phyloP scores from a whole-genome alignment of 1,284 basidiomycete species.

The Agaricales sp. region DNA sequence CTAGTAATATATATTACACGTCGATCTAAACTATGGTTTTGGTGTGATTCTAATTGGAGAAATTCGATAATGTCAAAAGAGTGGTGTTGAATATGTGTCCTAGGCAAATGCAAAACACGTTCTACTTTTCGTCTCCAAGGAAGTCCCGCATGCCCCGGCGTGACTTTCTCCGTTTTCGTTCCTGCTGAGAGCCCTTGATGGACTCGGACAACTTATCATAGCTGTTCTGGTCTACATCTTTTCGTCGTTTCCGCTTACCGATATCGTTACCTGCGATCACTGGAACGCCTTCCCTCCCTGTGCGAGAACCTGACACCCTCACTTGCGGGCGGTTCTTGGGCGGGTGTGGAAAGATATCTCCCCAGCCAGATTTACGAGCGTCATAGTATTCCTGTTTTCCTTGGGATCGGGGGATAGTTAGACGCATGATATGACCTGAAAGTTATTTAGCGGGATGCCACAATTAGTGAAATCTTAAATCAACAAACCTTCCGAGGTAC shows the following conservation, averaged over 20 bases:
- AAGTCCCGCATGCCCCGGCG: neutral
- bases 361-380: constrained; percentile 88
- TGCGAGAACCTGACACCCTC: constrained; percentile 35
- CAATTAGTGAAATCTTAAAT: constrained; percentile 2
- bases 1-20: constrained; percentile 15
- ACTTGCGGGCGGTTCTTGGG: constrained; percentile 66
- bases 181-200: constrained; percentile 4
- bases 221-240: constrained; percentile 19
- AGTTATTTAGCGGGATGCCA: constrained; percentile 8
- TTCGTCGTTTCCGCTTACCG: constrained; percentile 34
- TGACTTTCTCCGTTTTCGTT: constrained; percentile 1
- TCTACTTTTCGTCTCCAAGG: too few species aligned
- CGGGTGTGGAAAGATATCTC: constrained; percentile 88
- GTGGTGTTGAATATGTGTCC: too few species aligned
- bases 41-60: too few species aligned
- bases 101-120: too few species aligned
- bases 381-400: constrained; percentile 95
- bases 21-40: neutral
- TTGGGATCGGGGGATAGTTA: constrained; percentile 86
- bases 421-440: constrained; percentile 79
- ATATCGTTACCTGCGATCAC: constrained; percentile 38
- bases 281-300: constrained; percentile 19
- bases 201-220: constrained; percentile 26
- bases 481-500: constrained; percentile 65
- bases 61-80: too few species aligned